A percentile compares a stretch with the other conserved stretches of the same genome.
These are phyloP conservation scores for Ceratocystis huliohia DNA, from an alignment of 2,329 filamentous ascomycete species.

Conservation along the genomic window DNA sequence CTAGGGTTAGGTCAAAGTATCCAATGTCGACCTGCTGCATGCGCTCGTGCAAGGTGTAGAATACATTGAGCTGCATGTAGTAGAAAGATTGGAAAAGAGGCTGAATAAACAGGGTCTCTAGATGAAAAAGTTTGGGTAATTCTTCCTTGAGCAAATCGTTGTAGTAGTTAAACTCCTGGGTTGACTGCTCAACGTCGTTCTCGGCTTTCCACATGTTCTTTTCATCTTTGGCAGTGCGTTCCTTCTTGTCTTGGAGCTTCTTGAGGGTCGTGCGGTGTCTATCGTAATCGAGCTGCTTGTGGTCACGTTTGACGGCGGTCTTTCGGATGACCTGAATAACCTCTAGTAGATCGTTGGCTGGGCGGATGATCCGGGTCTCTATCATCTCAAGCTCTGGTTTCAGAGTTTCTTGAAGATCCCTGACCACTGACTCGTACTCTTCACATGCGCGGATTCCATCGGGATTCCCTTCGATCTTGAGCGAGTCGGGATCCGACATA, in stretches of 20 bases:
- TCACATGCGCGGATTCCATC: constrained; percentile 93
- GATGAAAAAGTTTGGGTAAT: constrained; percentile 74
- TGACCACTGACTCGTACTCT: constrained; percentile 83
- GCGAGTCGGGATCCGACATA: constrained; percentile 79
- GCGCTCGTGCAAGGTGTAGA: constrained; percentile 93
- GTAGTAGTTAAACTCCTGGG: constrained; percentile 95
- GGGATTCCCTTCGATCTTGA: constrained; percentile 70
- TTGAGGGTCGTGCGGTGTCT: constrained; percentile 71
- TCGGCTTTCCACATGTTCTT: constrained; percentile 95
- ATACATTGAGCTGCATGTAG: constrained; percentile 99
- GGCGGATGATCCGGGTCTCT: constrained; percentile 76
- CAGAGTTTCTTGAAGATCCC: constrained; percentile 77
- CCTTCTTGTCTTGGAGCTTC: constrained; percentile 95
- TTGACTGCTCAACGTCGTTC: constrained; percentile 77
- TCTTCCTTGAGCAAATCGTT: constrained; percentile 96
- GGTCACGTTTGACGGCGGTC: constrained; percentile 74
- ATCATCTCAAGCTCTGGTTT: constrained; percentile 96
- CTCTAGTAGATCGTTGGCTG: constrained; percentile 83
- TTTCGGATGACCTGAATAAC: constrained; percentile 95
- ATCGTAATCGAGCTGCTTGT: constrained; percentile 96
- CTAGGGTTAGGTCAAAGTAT: constrained; percentile 85
- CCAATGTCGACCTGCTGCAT: constrained; percentile 97
- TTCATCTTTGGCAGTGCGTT: constrained; percentile 90
- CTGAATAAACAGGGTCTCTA: constrained; percentile 90
- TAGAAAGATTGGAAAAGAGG: constrained; percentile 98